Evolutionary conservation across 2,329 filamentous ascomycete genomes (phyloP).

Genomic region (Penicillium rolfsii): DNA sequence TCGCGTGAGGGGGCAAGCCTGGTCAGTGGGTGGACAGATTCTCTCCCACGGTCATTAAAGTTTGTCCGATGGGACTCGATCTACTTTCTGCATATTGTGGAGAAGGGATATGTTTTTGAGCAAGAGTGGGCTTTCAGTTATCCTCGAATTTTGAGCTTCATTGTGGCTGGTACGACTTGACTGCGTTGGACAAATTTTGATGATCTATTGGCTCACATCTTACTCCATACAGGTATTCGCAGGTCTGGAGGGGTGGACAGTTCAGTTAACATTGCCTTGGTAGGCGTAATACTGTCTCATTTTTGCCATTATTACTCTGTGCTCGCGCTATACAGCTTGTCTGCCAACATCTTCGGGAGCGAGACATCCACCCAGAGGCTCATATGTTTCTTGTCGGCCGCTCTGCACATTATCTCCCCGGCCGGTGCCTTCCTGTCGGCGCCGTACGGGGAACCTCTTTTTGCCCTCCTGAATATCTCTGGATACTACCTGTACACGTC

Average conservation of each 20-base stretch:
- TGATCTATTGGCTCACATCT: neutral
- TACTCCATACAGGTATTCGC: conserved; percentile 26
- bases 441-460: conserved; percentile 80
- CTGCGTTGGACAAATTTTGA: neutral
- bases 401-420: conserved; percentile 80
- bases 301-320: conserved; percentile 76
- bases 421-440: conserved; percentile 88
- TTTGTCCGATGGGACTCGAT: conserved; percentile 66
- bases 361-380: conserved; percentile 35
- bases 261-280: conserved; percentile 41
- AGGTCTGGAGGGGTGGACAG: conserved; percentile 27
- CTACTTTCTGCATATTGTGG: conserved; percentile 60
- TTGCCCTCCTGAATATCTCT: conserved; percentile 74
- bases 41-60: conserved; percentile 42
- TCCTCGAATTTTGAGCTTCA: conserved; percentile 47
- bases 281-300: conserved; percentile 71
- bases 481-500: conserved; percentile 72
- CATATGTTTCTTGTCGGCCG: conserved; percentile 64
- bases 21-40: conserved; percentile 11
- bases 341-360: conserved; percentile 57
- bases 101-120: conserved; percentile 61
- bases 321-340: conserved; percentile 70
- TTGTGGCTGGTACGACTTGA: conserved; percentile 40
- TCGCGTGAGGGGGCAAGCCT: conserved; percentile 26
- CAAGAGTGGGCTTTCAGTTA: conserved; percentile 70